Percentiles rank a stretch among this genome's conserved stretches.
phyloP scores from a whole-genome alignment of 2,329 filamentous ascomycete genomes.

The Penicillium glabrum region DNA sequence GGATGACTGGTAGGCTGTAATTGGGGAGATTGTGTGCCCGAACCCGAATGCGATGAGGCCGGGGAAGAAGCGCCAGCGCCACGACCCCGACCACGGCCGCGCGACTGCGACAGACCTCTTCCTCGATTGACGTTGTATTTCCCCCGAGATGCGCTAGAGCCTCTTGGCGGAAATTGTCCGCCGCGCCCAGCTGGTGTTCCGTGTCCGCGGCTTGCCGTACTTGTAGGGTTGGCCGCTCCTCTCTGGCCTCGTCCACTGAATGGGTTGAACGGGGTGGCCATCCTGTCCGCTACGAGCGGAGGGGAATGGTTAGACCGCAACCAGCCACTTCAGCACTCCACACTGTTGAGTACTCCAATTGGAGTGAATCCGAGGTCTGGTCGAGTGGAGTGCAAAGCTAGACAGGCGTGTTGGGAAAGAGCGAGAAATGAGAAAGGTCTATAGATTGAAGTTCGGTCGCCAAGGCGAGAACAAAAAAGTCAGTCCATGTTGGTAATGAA shows the following conservation, averaged over 20 bases:
- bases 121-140: constrained; percentile 1
- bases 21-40: background rate
- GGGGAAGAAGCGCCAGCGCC: constrained; percentile 20
- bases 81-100: constrained; percentile 21
- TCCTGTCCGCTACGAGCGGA: constrained; percentile 27
- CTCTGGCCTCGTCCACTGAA: constrained; percentile 26
- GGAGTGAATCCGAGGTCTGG: background rate
- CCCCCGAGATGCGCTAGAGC: constrained; percentile 15
- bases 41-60: constrained; percentile 9
- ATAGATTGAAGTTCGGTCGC: constrained; percentile 11
- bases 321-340: constrained; percentile 7
- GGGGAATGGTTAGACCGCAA: constrained; percentile 17
- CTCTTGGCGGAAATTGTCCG: constrained; percentile 19
- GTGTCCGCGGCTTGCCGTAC: constrained; percentile 26
- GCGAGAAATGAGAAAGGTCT: constrained; percentile 1
- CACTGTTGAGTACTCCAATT: background rate
- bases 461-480: constrained; percentile 17
- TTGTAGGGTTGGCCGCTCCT: constrained; percentile 19
- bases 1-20: constrained; percentile 18
- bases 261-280: constrained; percentile 32
- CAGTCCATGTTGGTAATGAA: constrained; percentile 11
- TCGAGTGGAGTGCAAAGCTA: background rate
- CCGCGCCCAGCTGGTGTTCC: constrained; percentile 16
- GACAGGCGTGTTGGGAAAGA: background rate
- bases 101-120: background rate